Evolutionary conservation across 257 asterid genomes (phyloP).

Genomic region (Jaltomata sinuosa): DNA sequence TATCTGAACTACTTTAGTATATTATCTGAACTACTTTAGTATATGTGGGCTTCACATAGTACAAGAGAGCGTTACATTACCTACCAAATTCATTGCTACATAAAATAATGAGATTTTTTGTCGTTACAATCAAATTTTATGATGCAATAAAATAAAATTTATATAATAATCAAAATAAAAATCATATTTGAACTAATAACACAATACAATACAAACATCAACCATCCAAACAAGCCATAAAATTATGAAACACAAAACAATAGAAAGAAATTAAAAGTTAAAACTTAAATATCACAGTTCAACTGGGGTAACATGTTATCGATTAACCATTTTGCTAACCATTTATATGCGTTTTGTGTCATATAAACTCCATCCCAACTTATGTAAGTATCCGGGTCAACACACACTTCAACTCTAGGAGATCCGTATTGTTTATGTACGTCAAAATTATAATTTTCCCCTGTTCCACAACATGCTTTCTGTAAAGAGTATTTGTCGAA

Average conservation of each 20-base stretch:
- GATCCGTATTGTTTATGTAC: constrained; percentile 2
- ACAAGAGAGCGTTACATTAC: no score
- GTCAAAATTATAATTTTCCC: constrained; percentile 13
- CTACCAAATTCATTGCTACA: no score
- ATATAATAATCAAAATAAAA: no score
- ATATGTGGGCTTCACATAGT: no score
- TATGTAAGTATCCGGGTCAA: not conserved
- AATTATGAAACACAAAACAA: not conserved
- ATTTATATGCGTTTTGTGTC: constrained; percentile 16
- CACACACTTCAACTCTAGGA: constrained; percentile 2
- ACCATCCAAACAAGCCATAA: no score
- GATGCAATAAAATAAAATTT: no score
- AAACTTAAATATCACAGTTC: not conserved
- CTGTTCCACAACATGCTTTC: constrained; percentile 21
- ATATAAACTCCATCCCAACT: constrained; percentile 26
- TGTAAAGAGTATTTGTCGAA: not conserved
- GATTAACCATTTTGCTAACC: not conserved
- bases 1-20: no score
- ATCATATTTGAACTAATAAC: no score
- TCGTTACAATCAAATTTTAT: no score
- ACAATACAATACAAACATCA: no score
- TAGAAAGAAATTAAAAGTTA: not conserved
- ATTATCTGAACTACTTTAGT: no score
- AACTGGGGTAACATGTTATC: not conserved
- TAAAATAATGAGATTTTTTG: no score